These are phyloP conservation scores for Tinospora cordifolia DNA, from an alignment of 164 flowering plant species.

Conservation along the genomic window DNA sequence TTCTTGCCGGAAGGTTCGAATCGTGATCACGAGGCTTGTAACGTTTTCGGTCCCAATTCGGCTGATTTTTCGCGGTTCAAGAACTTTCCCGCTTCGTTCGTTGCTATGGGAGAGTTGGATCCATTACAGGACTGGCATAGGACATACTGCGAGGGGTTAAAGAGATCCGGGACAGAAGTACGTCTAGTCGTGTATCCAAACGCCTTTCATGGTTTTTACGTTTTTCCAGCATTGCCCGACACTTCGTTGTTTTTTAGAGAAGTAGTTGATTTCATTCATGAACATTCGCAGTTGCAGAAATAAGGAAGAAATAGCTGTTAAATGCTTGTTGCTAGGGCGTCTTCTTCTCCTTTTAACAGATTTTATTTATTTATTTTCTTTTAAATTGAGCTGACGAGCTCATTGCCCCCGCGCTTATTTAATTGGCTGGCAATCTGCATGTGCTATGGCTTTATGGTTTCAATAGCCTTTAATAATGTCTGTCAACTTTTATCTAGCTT, in stretches of 20 bases:
- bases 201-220: slow-evolving; percentile 25
- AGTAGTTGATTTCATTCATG: slow-evolving; percentile 8
- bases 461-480: no score
- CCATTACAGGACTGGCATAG: slow-evolving; percentile 19
- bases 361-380: no score
- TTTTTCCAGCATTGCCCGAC: slow-evolving; percentile 20
- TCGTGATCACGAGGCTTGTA: slow-evolving; percentile 31
- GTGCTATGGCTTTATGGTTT: no score
- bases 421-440: no score
- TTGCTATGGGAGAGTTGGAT: slow-evolving; percentile 29
- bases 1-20: slow-evolving; percentile 33
- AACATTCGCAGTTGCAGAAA: neutral
- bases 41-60: slow-evolving; percentile 20
- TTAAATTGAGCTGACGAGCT: no score
- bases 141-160: slow-evolving; percentile 9
- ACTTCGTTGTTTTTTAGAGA: slow-evolving; percentile 11
- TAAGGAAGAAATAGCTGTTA: neutral
- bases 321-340: no score
- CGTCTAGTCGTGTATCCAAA: slow-evolving; percentile 7
- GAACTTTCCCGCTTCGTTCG: slow-evolving; percentile 24
- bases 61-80: slow-evolving; percentile 8
- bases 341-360: no score
- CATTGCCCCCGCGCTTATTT: no score
- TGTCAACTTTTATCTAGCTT: no score
- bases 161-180: slow-evolving; percentile 1